A percentile compares a stretch with the other conserved stretches of the same genome.
Conservation (phyloP, 1,139 yeast species). For the Scheffersomyces insectosa region DNA sequence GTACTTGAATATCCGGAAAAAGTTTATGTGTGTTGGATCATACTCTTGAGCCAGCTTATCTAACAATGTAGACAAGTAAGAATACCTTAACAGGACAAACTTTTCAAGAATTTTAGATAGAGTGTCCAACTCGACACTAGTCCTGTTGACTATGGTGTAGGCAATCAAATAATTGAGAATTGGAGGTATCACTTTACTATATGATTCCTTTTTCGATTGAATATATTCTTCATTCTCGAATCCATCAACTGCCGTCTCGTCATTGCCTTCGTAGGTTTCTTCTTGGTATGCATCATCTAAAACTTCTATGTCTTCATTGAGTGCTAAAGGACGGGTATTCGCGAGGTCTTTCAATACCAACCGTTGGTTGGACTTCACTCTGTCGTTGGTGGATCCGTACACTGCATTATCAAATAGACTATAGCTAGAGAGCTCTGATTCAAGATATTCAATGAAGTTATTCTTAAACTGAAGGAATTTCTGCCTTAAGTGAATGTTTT, state of each 20-base stretch:
- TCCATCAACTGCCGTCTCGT: constrained; percentile 6
- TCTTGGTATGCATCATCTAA: constrained; percentile 18
- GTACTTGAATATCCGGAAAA: constrained; percentile 29
- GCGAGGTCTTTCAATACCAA: constrained; percentile 8
- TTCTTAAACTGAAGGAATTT: constrained; percentile 25
- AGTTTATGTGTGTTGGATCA: constrained; percentile 18
- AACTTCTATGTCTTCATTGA: not conserved
- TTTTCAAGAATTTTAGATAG: constrained; percentile 21
- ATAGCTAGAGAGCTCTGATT: constrained; percentile 27
- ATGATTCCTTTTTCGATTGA: constrained; percentile 10
- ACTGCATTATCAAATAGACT: constrained; percentile 11
- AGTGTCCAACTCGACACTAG: constrained; percentile 17
- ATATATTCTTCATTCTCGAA: constrained; percentile 13
- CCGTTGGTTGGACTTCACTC: constrained; percentile 16
- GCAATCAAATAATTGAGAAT: constrained; percentile 37
- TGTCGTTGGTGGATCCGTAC: constrained; percentile 14
- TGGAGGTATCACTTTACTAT: constrained; percentile 26
- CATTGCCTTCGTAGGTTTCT: constrained; percentile 18
- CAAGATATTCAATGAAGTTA: constrained; percentile 25
- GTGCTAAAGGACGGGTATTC: not conserved
- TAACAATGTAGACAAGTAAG: constrained; percentile 19
- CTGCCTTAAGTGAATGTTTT: constrained; percentile 14
- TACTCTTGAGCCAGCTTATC: constrained; percentile 5
- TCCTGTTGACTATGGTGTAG: constrained; percentile 29
- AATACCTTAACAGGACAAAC: constrained; percentile 27